Evolutionary conservation across 208 protist species (phyloP).

Genomic region (Trypanosoma caninum): DNA sequence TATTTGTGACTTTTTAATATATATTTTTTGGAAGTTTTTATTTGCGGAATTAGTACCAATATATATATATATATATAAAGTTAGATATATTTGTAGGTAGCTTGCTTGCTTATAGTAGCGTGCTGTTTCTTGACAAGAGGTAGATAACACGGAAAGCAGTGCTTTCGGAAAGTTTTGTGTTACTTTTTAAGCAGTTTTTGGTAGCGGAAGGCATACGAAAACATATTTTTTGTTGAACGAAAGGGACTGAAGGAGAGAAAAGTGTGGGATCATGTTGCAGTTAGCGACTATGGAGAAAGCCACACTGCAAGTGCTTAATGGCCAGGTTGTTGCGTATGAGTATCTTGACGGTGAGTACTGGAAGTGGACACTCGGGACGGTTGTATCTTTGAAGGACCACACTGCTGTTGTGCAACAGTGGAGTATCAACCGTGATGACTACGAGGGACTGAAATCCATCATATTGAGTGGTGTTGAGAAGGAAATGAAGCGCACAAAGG

Average conservation of each 20-base stretch:
- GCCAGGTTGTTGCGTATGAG: conserved; percentile 61
- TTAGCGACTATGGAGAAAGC: conserved; percentile 21
- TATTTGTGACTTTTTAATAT: too few species aligned
- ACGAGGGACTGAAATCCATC: conserved; percentile 42
- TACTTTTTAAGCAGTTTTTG: too few species aligned
- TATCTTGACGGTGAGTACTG: conserved; percentile 52
- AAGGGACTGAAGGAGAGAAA: background rate
- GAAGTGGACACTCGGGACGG: conserved; percentile 64
- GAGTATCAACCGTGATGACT: conserved; percentile 43
- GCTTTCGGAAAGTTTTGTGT: too few species aligned
- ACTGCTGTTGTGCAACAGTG: conserved; percentile 52
- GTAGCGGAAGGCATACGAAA: too few species aligned
- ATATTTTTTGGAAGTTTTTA: too few species aligned
- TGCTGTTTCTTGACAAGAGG: too few species aligned
- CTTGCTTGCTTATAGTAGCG: too few species aligned
- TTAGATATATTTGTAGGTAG: too few species aligned
- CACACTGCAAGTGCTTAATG: conserved; percentile 26
- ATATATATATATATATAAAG: too few species aligned
- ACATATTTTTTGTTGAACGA: too few species aligned
- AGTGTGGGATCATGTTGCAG: conserved; percentile 22
- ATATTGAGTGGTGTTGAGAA: conserved; percentile 44
- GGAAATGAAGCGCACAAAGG: conserved; percentile 43
- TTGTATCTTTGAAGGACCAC: conserved; percentile 35
- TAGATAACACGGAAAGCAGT: too few species aligned
- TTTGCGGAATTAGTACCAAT: too few species aligned